Base-by-base conservation (phyloP, 352 stramenopile genomes). In the Blastocystis sp. region DNA sequence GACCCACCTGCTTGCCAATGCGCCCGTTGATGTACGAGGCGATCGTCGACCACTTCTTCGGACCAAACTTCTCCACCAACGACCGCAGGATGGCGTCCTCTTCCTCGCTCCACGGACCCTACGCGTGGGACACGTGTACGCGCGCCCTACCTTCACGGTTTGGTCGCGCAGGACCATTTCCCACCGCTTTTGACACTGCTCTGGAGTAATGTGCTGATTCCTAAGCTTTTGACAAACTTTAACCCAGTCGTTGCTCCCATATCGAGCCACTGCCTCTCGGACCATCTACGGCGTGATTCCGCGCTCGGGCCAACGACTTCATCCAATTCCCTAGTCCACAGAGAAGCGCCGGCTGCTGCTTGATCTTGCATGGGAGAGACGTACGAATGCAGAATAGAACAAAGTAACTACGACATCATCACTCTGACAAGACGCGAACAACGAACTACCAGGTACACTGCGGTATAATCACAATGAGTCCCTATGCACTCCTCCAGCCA, bases 21-120 rank as follows among this genome's bases (percentile, higher is more conserved):
- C 90, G 61, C 19, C 91, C 91, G 94, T 74, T 74, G 21, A 88
- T 88, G 41, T 74, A 79, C 9, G 90, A 69, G 12, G 93, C 93
- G 82, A 96, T 96, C 24, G 94, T 93, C 62, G 91, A 93, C 94
- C 94, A 96, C 62, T 94, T 94, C 91, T 95, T 95, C 37, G 94
- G 93, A 3, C 94, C 94, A 80, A 95, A 91, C 39, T 93, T 90
- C 41, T 92, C 63, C 1, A 96, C 93, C 29, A 95, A 85, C 2
- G 61, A 69, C 10, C 92, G 65, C 26, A 93, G 78, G 50, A 93
- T 90, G 10, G 94, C 79, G 39, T 91, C 90, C 63, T 92, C 91
- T 62, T 92, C 90, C 61, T 91, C 79, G 29, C 67, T 91, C 88
- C 88, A 91, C 1, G 88, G 88, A 12, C 88, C 88, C 88, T 91